Percentiles rank a stretch among this genome's conserved stretches.
phyloP scores from a whole-genome alignment of 371 early-diverging fungal genomes.

The Parasitella parasitica region DNA sequence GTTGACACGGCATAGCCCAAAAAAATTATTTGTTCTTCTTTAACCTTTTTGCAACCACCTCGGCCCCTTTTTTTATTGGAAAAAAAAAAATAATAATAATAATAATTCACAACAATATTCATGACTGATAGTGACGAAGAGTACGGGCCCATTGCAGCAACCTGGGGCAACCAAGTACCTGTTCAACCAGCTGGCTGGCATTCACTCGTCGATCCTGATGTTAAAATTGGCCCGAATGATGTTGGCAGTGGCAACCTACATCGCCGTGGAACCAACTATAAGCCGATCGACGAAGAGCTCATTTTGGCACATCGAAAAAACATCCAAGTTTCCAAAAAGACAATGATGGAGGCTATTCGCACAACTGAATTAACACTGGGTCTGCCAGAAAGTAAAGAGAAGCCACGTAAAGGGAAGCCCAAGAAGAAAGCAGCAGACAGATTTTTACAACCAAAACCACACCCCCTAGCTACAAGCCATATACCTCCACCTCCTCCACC shows the following conservation, averaged over 20 bases:
- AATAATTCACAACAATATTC: not conserved
- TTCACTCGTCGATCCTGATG: conserved; percentile 15
- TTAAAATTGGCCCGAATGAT: conserved; percentile 12
- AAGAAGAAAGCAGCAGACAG: not conserved
- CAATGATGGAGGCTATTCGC: not conserved
- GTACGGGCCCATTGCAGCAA: conserved; percentile 13
- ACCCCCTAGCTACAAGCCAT: not conserved
- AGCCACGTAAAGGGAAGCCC: not conserved
- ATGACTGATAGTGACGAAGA: conserved; percentile 22
- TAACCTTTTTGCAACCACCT: not conserved
- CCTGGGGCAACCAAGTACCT: conserved; percentile 18
- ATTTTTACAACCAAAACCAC: not conserved
- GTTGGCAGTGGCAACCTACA: conserved; percentile 29
- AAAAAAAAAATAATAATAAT: not conserved
- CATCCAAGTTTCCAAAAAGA: conserved; percentile 6
- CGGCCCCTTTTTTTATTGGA: not conserved
- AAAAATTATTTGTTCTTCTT: no score
- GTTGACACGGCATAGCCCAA: no score
- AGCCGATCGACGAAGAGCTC: conserved; percentile 22
- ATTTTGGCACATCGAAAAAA: conserved; percentile 22
- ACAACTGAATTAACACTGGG: not conserved
- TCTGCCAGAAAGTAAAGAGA: not conserved
- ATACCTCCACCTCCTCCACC: not conserved
- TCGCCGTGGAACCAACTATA: conserved; percentile 24
- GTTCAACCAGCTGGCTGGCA: conserved; percentile 11